Evolutionary conservation across 371 early-diverging fungal species (phyloP), one percentile per base, ranked within the genome.

Genomic region (Mortierella sp.): DNA sequence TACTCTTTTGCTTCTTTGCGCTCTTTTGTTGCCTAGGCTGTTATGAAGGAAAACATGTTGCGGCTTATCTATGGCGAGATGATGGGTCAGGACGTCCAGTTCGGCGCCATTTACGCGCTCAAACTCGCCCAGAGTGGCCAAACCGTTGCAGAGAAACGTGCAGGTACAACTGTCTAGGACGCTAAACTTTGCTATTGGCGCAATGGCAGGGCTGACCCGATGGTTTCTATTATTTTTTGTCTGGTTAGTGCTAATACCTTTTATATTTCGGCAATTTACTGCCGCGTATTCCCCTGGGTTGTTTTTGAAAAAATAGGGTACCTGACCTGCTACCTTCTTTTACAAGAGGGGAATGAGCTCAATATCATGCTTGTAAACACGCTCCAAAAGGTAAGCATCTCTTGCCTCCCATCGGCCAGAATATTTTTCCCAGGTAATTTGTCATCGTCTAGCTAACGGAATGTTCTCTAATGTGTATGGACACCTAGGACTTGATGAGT

Each of bases 351-450:
- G 19, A 79, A 79, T 30, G 79, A 79, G 60, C 70, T 79, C 48
- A 79, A 79, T 48, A 79, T 79, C 57, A 79, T 79, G 79, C 53
- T 79, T 4, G 57, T 79, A 21, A 79, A 79, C 57, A 79, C 79
- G 0, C 67, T 79, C 12, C 79, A 79, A 73, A 79, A 79, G 73
- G 79, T 52, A 55, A 26, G 47, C 21, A n/a, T 50, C 14, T 50
- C 50, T 4, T 46, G 46, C 46, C 46, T 50, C 14, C 14, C 26
- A 26, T n/a, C 28, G 9, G 37, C 37, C 37, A 37, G 3, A 9
- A 9, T 9, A 37, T 9, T 37, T 9, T 37, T 3, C 37, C 9
- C 9, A 9, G 9, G 37, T 37, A 5, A 37, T 9, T 9, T 9
- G 37, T 37, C 37, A 5, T 37, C 37, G 37, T 5, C 53, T 53